Conservation (phyloP, 2,329 filamentous ascomycete genomes). For the Monilinia fructicola region DNA sequence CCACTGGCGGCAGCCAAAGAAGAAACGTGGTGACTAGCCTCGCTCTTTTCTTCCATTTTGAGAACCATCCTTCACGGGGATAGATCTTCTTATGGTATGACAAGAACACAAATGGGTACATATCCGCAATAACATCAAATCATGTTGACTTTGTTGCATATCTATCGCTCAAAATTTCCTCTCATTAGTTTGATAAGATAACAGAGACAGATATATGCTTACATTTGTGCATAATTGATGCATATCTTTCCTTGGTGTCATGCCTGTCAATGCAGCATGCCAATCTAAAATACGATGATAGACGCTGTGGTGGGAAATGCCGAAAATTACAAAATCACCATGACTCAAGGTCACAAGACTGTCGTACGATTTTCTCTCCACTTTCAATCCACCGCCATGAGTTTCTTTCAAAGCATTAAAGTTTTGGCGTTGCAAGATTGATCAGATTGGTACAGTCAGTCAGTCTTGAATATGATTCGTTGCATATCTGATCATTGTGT, state of each 20-base stretch:
- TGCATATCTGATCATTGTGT: background rate
- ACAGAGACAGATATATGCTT: no score
- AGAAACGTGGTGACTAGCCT: background rate
- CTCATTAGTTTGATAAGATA: no score
- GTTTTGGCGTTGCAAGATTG: background rate
- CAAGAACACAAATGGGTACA: background rate
- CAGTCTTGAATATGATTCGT: background rate
- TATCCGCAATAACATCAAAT: background rate
- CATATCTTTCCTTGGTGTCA: background rate
- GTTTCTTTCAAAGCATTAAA: background rate
- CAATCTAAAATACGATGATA: background rate
- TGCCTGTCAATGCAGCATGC: conserved; percentile 1
- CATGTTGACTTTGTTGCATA: background rate
- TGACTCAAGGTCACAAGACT: conserved; percentile 7
- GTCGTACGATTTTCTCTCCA: background rate
- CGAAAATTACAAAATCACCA: background rate
- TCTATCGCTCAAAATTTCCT: background rate
- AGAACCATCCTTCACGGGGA: background rate
- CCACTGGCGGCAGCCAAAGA: background rate
- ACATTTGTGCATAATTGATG: no score
- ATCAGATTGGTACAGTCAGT: background rate
- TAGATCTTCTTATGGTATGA: background rate
- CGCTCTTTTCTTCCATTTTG: background rate
- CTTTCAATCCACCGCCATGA: background rate
- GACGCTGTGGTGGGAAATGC: background rate